Base-by-base conservation (phyloP, 192 early-diverging fungal species). In the Entomortierella beljakovae region DNA sequence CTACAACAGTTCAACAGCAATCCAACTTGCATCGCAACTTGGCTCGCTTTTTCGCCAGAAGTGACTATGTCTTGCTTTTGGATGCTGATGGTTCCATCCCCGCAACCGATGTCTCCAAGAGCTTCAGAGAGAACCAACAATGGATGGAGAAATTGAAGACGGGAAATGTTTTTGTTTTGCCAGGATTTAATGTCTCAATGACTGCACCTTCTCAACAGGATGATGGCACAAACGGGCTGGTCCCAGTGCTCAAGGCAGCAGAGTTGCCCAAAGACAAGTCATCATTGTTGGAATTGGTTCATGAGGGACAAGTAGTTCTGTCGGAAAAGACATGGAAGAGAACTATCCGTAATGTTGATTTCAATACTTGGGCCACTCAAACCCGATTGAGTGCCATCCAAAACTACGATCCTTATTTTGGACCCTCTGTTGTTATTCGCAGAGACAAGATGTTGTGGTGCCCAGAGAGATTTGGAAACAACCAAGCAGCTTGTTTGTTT, bases 371-470 rank as follows among this genome's bases (percentile, higher is more conserved):
- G 86, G 80, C 69, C 3, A 70, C 71, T 13, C 80, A 73, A 13
- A 62, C 68, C 3, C 59, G 68, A 8, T 34, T 86, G 26, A 88
- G 85, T 48, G 61, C 74, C 0, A 79, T 87, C 10, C 80, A 86
- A 38, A 81, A 86, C 35, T 89, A 88, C 53, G 88, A 89, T 51
- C 80, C 86, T n/a, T 87, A 86, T 53, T 89, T 88, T 64, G 75
- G 80, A 29, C 88, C 88, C 20, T 83, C 86, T 9, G 85, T 89
- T 10, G 65, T 89, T 25, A 56, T 80, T 28, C 84, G 82, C 37
- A 83, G 83, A 54, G 80, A 80, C 9, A 80, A 79, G 43, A 83
- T 80, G 51, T 71, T 84, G 33, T 89, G 85, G 86, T 89, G 88
- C 49, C 74, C 88, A 22, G 88, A 89, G 55, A 71, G 88, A 3